Percentiles rank a stretch among this genome's conserved stretches.
phyloP scores from a whole-genome alignment of 2,329 filamentous ascomycete species.

The Endocalyx cinctus region DNA sequence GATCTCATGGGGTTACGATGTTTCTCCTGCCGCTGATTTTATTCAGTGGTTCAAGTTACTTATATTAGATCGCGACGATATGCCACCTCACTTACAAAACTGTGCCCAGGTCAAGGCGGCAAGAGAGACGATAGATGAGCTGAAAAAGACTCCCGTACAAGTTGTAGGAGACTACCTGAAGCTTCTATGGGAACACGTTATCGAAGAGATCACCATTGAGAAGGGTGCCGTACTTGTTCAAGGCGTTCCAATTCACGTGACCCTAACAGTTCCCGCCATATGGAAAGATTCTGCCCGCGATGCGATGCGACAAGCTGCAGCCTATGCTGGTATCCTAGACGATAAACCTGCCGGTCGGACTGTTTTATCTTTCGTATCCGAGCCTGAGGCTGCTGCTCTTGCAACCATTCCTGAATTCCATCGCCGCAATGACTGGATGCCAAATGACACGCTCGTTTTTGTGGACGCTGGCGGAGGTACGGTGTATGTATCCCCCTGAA shows the following conservation, averaged over 20 bases:
- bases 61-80: slow-evolving; percentile 14
- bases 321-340: slow-evolving; percentile 15
- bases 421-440: background rate
- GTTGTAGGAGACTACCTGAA: slow-evolving; percentile 20
- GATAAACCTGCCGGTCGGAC: slow-evolving; percentile 10
- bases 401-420: slow-evolving; percentile 12
- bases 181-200: slow-evolving; percentile 18
- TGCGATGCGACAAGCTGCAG: slow-evolving; percentile 14
- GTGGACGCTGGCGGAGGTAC: slow-evolving; percentile 23
- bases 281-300: slow-evolving; percentile 19
- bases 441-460: slow-evolving; percentile 13
- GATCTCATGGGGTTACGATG: slow-evolving; percentile 18
- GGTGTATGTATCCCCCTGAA: slow-evolving; percentile 7
- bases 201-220: slow-evolving; percentile 11
- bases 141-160: slow-evolving; percentile 14
- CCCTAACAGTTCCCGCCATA: slow-evolving; percentile 23
- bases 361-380: slow-evolving; percentile 16
- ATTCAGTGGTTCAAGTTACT: slow-evolving; percentile 25
- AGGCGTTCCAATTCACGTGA: slow-evolving; percentile 10
- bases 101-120: slow-evolving; percentile 10
- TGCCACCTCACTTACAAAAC: slow-evolving; percentile 7
- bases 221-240: slow-evolving; percentile 10
- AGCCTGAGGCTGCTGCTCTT: slow-evolving; percentile 22
- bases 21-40: slow-evolving; percentile 13
- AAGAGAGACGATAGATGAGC: slow-evolving; percentile 7